Evolutionary conservation across 345 rosid genomes (phyloP).

Genomic region (Rhodamnia argentea): DNA sequence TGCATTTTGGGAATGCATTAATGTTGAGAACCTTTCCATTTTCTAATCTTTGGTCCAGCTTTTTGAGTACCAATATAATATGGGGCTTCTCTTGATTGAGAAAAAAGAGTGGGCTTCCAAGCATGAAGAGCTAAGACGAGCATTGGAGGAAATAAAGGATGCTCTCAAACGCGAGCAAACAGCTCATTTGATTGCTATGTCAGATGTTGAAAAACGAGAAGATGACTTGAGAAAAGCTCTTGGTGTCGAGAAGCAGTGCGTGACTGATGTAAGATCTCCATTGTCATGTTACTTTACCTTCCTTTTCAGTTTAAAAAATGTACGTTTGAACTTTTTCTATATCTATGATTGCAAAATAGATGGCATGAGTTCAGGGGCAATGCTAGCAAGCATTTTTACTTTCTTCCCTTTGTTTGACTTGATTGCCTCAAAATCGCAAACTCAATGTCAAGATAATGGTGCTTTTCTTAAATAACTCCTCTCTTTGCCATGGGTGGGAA

Average conservation of each 20-base stretch:
- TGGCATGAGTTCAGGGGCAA: neutral
- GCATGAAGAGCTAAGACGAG: slow-evolving; percentile 54
- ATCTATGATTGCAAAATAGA: neutral
- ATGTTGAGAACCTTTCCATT: neutral
- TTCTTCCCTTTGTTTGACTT: neutral
- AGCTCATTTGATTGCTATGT: slow-evolving; percentile 55
- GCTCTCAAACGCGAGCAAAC: slow-evolving; percentile 64
- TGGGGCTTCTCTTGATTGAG: slow-evolving; percentile 94
- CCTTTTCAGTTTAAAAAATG: neutral
- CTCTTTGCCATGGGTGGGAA: neutral
- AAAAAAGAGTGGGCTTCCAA: slow-evolving; percentile 75
- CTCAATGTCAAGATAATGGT: neutral
- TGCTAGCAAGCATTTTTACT: neutral
- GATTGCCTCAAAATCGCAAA: neutral
- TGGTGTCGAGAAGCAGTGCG: slow-evolving; percentile 92
- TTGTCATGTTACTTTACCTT: neutral
- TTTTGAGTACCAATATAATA: slow-evolving; percentile 81
- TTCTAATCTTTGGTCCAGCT: slow-evolving; percentile 37
- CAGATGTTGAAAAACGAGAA: slow-evolving; percentile 75
- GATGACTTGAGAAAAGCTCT: slow-evolving; percentile 78
- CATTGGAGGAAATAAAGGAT: slow-evolving; percentile 47
- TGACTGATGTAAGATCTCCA: slow-evolving; percentile 57
- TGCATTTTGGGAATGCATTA: neutral
- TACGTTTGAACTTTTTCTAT: neutral
- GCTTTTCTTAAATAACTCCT: neutral